Conservation (phyloP, 2,329 filamentous ascomycete genomes). For the Pezicula radicicola region DNA sequence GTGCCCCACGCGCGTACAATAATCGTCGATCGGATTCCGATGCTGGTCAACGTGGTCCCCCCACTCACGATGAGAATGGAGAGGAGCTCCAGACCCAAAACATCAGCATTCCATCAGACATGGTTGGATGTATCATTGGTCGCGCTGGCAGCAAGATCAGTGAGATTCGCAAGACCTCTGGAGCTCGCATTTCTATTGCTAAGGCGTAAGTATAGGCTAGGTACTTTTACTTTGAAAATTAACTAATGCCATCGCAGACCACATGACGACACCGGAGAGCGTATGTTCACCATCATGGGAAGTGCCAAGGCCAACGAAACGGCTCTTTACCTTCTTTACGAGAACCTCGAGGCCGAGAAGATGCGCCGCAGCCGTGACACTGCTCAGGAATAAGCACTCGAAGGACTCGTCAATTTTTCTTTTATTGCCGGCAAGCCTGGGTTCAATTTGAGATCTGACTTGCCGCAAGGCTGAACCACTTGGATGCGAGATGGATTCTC, state of each 20-base stretch:
- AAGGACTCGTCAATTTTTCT: conserved; percentile 36
- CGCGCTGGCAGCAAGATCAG: conserved; percentile 95
- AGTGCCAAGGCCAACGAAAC: conserved; percentile 92
- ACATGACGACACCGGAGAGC: conserved; percentile 95
- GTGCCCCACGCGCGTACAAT: conserved; percentile 63
- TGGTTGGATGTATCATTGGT: conserved; percentile 99
- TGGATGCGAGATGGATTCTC: conserved; percentile 39
- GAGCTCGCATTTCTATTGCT: conserved; percentile 94
- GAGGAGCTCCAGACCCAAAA: conserved; percentile 99
- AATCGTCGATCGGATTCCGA: conserved; percentile 83
- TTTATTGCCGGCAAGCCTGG: conserved; percentile 47
- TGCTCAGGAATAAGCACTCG: conserved; percentile 26
- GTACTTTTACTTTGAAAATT: conserved; percentile 10
- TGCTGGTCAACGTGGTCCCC: conserved; percentile 73
- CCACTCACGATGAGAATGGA: conserved; percentile 90
- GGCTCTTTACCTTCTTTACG: conserved; percentile 92
- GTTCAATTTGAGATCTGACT: conserved; percentile 55
- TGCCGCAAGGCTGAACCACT: conserved; percentile 55
- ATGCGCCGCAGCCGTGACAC: conserved; percentile 86
- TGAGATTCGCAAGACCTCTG: conserved; percentile 95
- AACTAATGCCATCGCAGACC: conserved; percentile 50
- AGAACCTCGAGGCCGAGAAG: conserved; percentile 99
- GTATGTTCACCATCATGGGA: conserved; percentile 99
- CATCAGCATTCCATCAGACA: conserved; percentile 98
- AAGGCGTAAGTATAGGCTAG: conserved; percentile 53